Evolutionary conservation across 495 filamentous ascomycete species (phyloP), one percentile per base, ranked within the genome.

Genomic region (Cudoniella acicularis): DNA sequence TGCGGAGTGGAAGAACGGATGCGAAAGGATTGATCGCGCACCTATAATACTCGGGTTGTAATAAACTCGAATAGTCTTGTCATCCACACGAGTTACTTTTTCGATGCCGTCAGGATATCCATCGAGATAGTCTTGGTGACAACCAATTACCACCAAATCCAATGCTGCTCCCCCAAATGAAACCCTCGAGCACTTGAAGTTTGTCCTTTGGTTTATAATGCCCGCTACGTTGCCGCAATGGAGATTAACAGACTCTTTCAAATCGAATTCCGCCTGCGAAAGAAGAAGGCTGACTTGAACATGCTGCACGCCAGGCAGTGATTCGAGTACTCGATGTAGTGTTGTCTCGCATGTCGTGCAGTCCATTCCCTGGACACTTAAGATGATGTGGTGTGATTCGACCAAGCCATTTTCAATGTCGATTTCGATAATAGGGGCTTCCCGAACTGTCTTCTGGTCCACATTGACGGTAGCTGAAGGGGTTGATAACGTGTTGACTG

Each of bases 41-140:
- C 84, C 85, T 2, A 85, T 61, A 11, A 79, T 61, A 17, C 75
- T 65, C 1, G 85, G 71, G 61, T 89, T 72, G 68, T 80, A 88
- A 3, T 63, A 59, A 24, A 88, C 74, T 9, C 75, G 75, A 24
- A 83, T 72, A 1, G 67, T 78, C 2, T 74, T 56, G 79, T 70
- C 0, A 83, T 36, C 13, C 64, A n/a, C n/a, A n/a, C n/a, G n/a
- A 0, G 63, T 63, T 3, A 82, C 58, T 0, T 78, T 76, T 17
- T 16, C 18, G 43, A 57, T 49, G 13, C 54, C 54, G 20, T 10
- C 22, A 4, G 54, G 54, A 36, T 36, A 36, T 4, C 30, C 30
- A 6, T 36, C 6, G 30, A 36, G 13, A 36, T 36, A 36, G 30
- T 36, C 13, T 36, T 36, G 30, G 4, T 4, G 30, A 4, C 6